A percentile compares a stretch with the other conserved stretches of the same genome.
Conservation (phyloP, 352 stramenopile species). For the Phytophthora cryptogea region DNA sequence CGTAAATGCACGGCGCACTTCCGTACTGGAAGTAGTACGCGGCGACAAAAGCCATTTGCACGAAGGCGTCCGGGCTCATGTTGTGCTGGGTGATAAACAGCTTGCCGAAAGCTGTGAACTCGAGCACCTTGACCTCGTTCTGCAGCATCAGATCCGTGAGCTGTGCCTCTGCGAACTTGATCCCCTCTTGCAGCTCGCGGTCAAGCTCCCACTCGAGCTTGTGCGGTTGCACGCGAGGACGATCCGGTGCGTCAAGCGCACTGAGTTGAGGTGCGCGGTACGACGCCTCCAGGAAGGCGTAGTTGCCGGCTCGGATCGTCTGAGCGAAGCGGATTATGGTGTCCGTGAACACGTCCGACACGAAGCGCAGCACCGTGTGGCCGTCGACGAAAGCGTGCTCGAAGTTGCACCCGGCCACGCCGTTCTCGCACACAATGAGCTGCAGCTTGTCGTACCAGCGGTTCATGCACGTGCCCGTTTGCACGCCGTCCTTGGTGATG, state of each 20-base stretch:
- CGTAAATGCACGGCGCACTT: slow-evolving; percentile 89
- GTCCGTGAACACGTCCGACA: slow-evolving; percentile 91
- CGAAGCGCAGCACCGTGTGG: slow-evolving; percentile 93
- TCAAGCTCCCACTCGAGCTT: slow-evolving; percentile 93
- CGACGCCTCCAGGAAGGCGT: slow-evolving; percentile 75
- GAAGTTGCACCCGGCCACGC: slow-evolving; percentile 96
- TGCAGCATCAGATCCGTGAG: slow-evolving; percentile 95
- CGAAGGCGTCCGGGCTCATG: slow-evolving; percentile 95
- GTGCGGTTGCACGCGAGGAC: slow-evolving; percentile 74
- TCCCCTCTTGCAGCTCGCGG: slow-evolving; percentile 81
- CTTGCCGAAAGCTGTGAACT: slow-evolving; percentile 93
- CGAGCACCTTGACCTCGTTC: slow-evolving; percentile 93
- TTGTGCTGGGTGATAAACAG: slow-evolving; percentile 91
- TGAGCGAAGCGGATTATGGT: slow-evolving; percentile 93
- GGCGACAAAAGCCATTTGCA: slow-evolving; percentile 95
- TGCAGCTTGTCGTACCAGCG: slow-evolving; percentile 98
- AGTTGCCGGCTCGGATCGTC: slow-evolving; percentile 88
- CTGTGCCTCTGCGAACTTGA: slow-evolving; percentile 93
- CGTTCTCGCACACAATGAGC: slow-evolving; percentile 95
- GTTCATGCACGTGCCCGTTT: slow-evolving; percentile 95
- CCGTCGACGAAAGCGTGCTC: slow-evolving; percentile 97
- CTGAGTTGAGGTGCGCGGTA: slow-evolving; percentile 72
- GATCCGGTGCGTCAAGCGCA: slow-evolving; percentile 35
- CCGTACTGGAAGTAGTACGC: slow-evolving; percentile 96
- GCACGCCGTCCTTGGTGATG: slow-evolving; percentile 68